phyloP scores from a whole-genome alignment of 1,139 yeast species.

The Candida labiduridarum region DNA sequence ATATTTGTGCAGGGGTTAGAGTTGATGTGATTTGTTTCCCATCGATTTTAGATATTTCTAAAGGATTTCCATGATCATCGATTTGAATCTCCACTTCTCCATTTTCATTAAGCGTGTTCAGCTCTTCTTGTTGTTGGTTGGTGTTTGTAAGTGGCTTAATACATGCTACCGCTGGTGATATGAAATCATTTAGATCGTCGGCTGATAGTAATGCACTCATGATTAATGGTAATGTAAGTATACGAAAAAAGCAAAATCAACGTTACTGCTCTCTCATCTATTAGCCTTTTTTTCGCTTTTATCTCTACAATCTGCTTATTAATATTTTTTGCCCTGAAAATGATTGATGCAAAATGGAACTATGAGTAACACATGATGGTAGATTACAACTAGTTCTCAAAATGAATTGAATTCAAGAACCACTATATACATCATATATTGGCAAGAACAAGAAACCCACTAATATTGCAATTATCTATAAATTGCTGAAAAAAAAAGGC shows the following conservation, averaged over 20 bases:
- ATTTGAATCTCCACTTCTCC: constrained; percentile 64
- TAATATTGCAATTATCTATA: too few species aligned
- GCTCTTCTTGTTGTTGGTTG: constrained; percentile 15
- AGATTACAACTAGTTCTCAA: too few species aligned
- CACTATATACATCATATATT: too few species aligned
- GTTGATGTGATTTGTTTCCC: constrained; percentile 41
- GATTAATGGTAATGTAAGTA: not conserved
- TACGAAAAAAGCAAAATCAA: not conserved
- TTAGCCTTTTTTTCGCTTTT: not conserved
- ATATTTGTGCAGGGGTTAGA: constrained; percentile 82
- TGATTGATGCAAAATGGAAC: too few species aligned
- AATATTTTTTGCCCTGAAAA: too few species aligned
- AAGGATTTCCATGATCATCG: constrained; percentile 65
- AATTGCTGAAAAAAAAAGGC: too few species aligned
- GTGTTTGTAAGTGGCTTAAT: constrained; percentile 55
- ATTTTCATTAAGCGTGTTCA: constrained; percentile 21
- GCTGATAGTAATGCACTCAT: constrained; percentile 91
- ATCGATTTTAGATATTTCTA: constrained; percentile 66
- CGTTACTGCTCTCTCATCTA: not conserved
- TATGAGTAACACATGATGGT: too few species aligned
- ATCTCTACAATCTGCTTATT: too few species aligned
- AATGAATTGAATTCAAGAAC: too few species aligned
- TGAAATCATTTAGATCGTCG: constrained; percentile 91
- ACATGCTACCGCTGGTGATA: constrained; percentile 93
- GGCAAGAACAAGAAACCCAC: too few species aligned